A percentile compares a stretch with the other conserved stretches of the same genome.
phyloP scores from a whole-genome alignment of 2,329 filamentous ascomycete species.

The Dactylellina parvicollis region DNA sequence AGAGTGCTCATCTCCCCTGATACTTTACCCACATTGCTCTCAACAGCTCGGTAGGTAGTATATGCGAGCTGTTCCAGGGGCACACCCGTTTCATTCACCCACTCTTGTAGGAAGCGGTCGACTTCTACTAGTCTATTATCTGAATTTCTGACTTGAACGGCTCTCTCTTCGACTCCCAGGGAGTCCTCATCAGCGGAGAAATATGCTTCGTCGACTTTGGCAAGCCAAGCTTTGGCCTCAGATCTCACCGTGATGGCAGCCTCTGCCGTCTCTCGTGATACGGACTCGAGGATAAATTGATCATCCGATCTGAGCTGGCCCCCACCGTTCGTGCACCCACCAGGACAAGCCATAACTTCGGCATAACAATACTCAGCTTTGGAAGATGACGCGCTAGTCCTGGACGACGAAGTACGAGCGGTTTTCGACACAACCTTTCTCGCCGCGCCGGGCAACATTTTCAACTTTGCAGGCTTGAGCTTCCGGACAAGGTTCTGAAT shows the following conservation, averaged over 20 bases:
- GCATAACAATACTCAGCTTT: constrained; percentile 45
- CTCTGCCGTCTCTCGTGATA: constrained; percentile 60
- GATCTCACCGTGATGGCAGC: constrained; percentile 65
- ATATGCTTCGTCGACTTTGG: constrained; percentile 86
- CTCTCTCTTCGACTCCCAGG: constrained; percentile 57
- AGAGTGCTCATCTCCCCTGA: constrained; percentile 68
- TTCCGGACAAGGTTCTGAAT: constrained; percentile 97
- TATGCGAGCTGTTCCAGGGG: constrained; percentile 76
- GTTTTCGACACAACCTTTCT: constrained; percentile 62
- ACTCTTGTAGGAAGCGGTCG: constrained; percentile 77
- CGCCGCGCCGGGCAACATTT: constrained; percentile 72
- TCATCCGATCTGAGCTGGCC: constrained; percentile 94
- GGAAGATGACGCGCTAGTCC: constrained; percentile 58
- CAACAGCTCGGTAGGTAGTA: constrained; percentile 89
- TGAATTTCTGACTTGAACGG: constrained; percentile 55
- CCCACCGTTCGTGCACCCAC: constrained; percentile 97
- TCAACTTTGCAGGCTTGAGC: constrained; percentile 80
- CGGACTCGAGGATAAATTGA: constrained; percentile 65
- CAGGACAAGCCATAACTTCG: constrained; percentile 98
- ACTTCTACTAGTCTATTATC: constrained; percentile 60
- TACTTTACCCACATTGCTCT: constrained; percentile 91
- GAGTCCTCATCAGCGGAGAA: constrained; percentile 68
- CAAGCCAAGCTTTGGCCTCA: constrained; percentile 87
- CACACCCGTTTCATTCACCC: constrained; percentile 77
- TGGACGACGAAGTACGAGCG: constrained; percentile 59